phyloP scores from a whole-genome alignment of 2,329 filamentous ascomycete genomes.

The Monilinia fructicola region DNA sequence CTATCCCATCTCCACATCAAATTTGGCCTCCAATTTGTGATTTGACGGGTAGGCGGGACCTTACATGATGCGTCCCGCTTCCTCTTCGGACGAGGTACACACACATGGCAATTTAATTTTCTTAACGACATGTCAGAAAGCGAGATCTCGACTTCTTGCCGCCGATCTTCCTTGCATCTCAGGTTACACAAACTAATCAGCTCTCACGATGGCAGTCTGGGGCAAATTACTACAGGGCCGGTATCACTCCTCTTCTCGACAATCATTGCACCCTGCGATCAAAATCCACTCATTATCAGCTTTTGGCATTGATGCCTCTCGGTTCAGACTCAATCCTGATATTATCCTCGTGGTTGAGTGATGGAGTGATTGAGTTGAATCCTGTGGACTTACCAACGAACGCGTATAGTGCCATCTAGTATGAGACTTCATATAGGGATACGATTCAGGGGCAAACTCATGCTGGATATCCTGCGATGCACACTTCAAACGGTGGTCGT shows the following conservation, averaged over 20 bases:
- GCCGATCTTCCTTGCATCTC: conserved; percentile 19
- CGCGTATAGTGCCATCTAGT: conserved; percentile 22
- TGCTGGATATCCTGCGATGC: neutral
- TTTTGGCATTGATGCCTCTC: neutral
- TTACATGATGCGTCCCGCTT: conserved; percentile 9
- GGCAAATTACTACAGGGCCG: conserved; percentile 4
- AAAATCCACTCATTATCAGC: neutral
- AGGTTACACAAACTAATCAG: conserved; percentile 18
- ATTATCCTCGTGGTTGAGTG: too few relatives aligned
- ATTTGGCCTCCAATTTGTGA: neutral
- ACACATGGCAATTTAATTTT: conserved; percentile 18
- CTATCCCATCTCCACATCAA: neutral
- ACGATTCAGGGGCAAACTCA: conserved; percentile 11
- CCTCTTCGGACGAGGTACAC: neutral
- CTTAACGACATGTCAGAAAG: conserved; percentile 17
- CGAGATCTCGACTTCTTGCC: conserved; percentile 19
- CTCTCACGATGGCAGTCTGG: conserved; percentile 16
- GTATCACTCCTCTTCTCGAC: neutral
- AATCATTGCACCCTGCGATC: neutral
- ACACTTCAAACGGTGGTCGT: neutral
- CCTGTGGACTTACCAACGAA: conserved; percentile 11
- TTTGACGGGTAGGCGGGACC: neutral
- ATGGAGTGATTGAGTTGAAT: conserved; percentile 10
- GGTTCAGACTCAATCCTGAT: conserved; percentile 2
- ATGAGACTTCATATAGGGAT: conserved; percentile 17